These are phyloP conservation scores for Tilletia caries DNA, from an alignment of 1,284 basidiomycete species.

Conservation along the genomic window DNA sequence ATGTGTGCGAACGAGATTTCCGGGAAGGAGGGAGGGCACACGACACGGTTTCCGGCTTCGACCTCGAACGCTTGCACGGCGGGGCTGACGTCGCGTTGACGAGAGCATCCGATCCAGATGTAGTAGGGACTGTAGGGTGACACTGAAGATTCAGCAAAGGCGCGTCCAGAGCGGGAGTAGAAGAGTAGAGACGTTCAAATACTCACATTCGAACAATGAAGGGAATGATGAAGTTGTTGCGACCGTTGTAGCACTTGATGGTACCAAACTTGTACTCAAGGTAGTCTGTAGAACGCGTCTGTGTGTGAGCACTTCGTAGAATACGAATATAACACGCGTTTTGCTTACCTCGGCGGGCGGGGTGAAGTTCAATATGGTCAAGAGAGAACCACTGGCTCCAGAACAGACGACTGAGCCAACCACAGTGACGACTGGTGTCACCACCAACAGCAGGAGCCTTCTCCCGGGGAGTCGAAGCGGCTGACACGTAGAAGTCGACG, in stretches of 20 bases:
- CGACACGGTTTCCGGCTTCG: constrained; percentile 64
- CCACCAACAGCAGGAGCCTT: constrained; percentile 63
- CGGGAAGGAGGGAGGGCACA: constrained; percentile 51
- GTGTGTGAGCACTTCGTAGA: neutral
- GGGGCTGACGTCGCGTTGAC: constrained; percentile 64
- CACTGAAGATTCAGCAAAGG: too few species aligned
- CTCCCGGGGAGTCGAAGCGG: constrained; percentile 62
- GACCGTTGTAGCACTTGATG: constrained; percentile 64
- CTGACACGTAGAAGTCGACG: constrained; percentile 76
- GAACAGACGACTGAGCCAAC: constrained; percentile 74
- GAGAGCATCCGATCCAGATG: constrained; percentile 73
- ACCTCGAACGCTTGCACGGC: constrained; percentile 68
- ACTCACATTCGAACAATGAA: constrained; percentile 66
- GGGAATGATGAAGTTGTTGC: constrained; percentile 70
- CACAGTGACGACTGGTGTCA: constrained; percentile 67
- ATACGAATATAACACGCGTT: neutral
- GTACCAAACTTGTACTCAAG: constrained; percentile 79
- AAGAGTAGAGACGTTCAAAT: constrained; percentile 44
- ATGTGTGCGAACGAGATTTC: constrained; percentile 34
- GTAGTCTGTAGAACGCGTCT: constrained; percentile 59
- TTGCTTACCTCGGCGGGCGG: constrained; percentile 60
- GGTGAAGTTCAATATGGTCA: constrained; percentile 71
- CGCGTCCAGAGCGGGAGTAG: neutral
- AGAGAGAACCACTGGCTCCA: constrained; percentile 67
- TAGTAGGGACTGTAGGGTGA: constrained; percentile 63